These are phyloP conservation scores for Purshia tridentata DNA, from an alignment of 306 rosid genomes.

Conservation along the genomic window DNA sequence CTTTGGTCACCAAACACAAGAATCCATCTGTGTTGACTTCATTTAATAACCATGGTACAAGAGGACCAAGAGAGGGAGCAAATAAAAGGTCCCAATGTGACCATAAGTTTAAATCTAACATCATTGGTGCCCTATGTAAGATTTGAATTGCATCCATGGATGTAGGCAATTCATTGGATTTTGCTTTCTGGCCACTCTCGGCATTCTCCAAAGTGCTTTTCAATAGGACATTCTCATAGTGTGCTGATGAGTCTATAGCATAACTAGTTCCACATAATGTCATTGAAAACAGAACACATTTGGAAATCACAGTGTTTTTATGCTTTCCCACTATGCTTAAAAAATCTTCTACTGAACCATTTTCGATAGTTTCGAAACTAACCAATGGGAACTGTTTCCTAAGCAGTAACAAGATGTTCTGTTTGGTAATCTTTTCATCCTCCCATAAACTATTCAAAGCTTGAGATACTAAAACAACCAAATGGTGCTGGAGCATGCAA, in stretches of 20 bases:
- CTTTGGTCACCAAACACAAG: constrained; percentile 75
- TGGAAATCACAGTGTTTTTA: constrained; percentile 43
- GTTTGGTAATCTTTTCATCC: constrained; percentile 45
- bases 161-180: constrained; percentile 36
- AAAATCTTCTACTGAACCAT: constrained; percentile 57
- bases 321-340: constrained; percentile 46
- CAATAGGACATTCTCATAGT: constrained; percentile 35
- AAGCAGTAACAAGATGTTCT: constrained; percentile 57
- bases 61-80: constrained; percentile 86
- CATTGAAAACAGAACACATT: constrained; percentile 66
- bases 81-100: constrained; percentile 86
- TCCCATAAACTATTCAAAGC: constrained; percentile 65
- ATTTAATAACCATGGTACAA: constrained; percentile 69
- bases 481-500: constrained; percentile 61
- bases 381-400: constrained; percentile 71
- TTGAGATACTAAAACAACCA: constrained; percentile 67
- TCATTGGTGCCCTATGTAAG: constrained; percentile 71
- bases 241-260: constrained; percentile 38
- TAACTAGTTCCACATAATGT: constrained; percentile 44
- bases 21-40: constrained; percentile 63
- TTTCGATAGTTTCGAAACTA: constrained; percentile 49
- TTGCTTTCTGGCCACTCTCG: constrained; percentile 29
- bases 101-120: constrained; percentile 83
- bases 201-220: constrained; percentile 32
- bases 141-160: constrained; percentile 62